Evolutionary conservation across 768 basidiomycete genomes (phyloP).

Genomic region (Thelephora ganbajun): DNA sequence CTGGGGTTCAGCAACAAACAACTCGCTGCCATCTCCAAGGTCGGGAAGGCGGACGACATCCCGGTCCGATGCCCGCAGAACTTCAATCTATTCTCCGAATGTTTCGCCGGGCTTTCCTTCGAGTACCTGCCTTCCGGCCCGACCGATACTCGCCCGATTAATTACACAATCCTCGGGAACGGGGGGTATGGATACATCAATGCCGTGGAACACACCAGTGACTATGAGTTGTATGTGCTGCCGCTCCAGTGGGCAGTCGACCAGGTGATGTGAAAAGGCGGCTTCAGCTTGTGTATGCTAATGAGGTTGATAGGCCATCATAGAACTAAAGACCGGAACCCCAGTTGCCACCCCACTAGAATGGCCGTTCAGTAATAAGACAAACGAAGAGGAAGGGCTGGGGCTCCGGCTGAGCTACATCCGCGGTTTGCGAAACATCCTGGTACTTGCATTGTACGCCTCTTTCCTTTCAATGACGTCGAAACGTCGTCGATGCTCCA

Average conservation of each 20-base stretch:
- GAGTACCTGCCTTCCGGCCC: conserved; percentile 31
- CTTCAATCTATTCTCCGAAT: conserved; percentile 54
- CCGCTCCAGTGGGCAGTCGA: conserved; percentile 74
- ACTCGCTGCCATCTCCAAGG: conserved; percentile 31
- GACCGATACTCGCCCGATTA: conserved; percentile 21
- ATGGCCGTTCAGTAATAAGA: conserved; percentile 61
- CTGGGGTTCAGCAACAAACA: conserved; percentile 35
- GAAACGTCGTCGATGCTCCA: neutral
- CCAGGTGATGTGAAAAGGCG: conserved; percentile 25
- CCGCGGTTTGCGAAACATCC: conserved; percentile 41
- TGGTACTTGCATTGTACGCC: conserved; percentile 54
- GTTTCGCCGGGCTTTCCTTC: conserved; percentile 57
- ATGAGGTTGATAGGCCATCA: conserved; percentile 40
- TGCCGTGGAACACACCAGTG: conserved; percentile 49
- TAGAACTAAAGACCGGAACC: conserved; percentile 49
- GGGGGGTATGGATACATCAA: conserved; percentile 50
- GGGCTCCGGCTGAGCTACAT: conserved; percentile 47
- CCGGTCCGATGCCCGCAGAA: conserved; percentile 53
- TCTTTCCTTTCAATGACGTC: too few species aligned
- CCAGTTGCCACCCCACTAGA: conserved; percentile 43
- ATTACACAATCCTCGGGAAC: conserved; percentile 63
- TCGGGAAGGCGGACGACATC: conserved; percentile 32
- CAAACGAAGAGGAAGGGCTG: conserved; percentile 47
- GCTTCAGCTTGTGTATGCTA: neutral
- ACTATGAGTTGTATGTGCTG: conserved; percentile 52